Percentiles rank a stretch among this genome's conserved stretches.
Evolutionary conservation across 2,329 filamentous ascomycete genomes (phyloP).

Genomic region (Phaeosphaeriaceae sp.): DNA sequence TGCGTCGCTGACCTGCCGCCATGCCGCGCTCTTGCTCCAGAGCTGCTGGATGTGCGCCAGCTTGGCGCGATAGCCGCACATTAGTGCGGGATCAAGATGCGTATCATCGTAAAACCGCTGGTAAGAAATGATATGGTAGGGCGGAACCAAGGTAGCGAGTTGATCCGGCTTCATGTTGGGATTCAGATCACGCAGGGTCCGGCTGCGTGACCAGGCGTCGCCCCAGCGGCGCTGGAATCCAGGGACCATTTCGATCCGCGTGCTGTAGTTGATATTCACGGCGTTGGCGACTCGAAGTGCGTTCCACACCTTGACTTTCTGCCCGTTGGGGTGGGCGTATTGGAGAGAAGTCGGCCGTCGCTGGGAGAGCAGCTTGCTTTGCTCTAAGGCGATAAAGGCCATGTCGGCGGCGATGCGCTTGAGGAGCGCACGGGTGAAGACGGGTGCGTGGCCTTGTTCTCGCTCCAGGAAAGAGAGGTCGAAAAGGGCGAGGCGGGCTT

Average conservation of each 20-base stretch:
- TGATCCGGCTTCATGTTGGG: background rate
- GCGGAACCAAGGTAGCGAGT: background rate
- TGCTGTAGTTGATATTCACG: constrained; percentile 6
- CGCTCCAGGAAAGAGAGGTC: constrained; percentile 1
- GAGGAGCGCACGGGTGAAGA: constrained; percentile 7
- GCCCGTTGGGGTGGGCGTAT: background rate
- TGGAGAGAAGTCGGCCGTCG: background rate
- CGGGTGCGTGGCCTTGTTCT: background rate
- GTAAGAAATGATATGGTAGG: constrained; percentile 1
- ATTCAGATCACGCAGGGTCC: background rate
- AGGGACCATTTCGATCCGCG: constrained; percentile 13
- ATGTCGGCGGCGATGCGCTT: background rate
- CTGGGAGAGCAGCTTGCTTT: background rate
- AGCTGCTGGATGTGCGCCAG: background rate
- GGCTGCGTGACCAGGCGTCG: background rate
- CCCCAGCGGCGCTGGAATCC: constrained; percentile 6
- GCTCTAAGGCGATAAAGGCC: background rate
- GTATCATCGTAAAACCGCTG: background rate
- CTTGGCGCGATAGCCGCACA: background rate
- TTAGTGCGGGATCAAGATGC: background rate
- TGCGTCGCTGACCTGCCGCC: background rate
- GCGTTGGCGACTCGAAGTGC: too few species aligned
- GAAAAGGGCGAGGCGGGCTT: background rate
- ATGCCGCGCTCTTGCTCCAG: constrained; percentile 1
- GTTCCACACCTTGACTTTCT: too few species aligned